Evolutionary conservation across 768 basidiomycete genomes (phyloP).

Genomic region (Podaxis rugospora): DNA sequence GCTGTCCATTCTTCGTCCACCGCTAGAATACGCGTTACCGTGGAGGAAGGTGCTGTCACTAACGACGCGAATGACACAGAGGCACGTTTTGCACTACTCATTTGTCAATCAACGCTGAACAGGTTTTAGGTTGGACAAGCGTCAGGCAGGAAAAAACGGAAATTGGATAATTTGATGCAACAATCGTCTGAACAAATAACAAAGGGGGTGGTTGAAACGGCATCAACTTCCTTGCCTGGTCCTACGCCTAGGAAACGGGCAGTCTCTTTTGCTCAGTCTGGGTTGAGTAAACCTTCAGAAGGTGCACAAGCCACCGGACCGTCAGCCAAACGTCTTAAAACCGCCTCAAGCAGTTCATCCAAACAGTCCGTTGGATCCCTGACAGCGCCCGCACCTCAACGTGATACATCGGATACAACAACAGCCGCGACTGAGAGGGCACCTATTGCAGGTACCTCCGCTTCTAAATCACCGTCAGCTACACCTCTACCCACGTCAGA

Average conservation of each 20-base stretch:
- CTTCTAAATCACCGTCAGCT: neutral
- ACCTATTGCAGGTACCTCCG: neutral
- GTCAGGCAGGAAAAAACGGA: neutral
- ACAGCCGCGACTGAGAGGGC: neutral
- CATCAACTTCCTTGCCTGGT: neutral
- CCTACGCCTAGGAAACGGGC: slow-evolving; percentile 9
- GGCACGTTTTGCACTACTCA: neutral
- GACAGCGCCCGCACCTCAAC: neutral
- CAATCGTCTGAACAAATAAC: neutral
- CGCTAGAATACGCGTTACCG: slow-evolving; percentile 34
- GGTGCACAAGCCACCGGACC: neutral
- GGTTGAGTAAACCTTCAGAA: neutral
- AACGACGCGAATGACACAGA: neutral
- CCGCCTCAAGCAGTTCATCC: neutral
- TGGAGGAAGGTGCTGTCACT: slow-evolving; percentile 17
- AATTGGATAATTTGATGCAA: neutral
- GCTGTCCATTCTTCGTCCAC: slow-evolving; percentile 32
- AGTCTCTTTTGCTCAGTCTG: slow-evolving; percentile 1
- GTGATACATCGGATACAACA: neutral
- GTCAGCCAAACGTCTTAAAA: neutral
- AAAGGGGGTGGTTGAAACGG: neutral
- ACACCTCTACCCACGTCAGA: neutral
- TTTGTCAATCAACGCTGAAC: neutral
- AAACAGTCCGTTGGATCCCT: neutral
- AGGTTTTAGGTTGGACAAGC: neutral